These are phyloP conservation scores for Geotrichum siamense DNA, from an alignment of 1,139 yeast genomes.

Conservation along the genomic window DNA sequence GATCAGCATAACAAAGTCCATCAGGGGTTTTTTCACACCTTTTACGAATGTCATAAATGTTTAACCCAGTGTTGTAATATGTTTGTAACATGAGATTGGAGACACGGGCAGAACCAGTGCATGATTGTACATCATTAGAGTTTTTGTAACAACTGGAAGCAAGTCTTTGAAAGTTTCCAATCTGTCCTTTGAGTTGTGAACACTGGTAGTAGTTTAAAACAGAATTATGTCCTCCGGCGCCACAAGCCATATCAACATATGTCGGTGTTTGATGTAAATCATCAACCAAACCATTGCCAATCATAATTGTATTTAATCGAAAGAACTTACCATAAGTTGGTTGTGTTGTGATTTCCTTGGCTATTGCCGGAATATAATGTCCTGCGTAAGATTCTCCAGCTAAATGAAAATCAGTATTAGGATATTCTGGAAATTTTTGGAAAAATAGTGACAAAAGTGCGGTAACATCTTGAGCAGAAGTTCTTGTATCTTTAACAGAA, in stretches of 20 bases:
- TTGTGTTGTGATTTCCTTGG: slow-evolving; percentile 11
- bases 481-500: slow-evolving; percentile 48
- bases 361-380: slow-evolving; percentile 32
- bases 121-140: slow-evolving; percentile 73
- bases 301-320: slow-evolving; percentile 77
- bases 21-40: slow-evolving; percentile 55
- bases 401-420: slow-evolving; percentile 26
- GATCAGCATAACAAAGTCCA: slow-evolving; percentile 67
- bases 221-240: slow-evolving; percentile 80
- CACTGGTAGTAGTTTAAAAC: slow-evolving; percentile 78
- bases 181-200: slow-evolving; percentile 58
- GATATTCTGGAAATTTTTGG: slow-evolving; percentile 76
- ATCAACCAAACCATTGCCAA: slow-evolving; percentile 95
- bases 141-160: slow-evolving; percentile 75
- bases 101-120: slow-evolving; percentile 92
- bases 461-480: slow-evolving; percentile 69
- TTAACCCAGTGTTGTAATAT: slow-evolving; percentile 81
- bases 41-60: slow-evolving; percentile 87
- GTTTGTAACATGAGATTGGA: slow-evolving; percentile 88
- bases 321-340: slow-evolving; percentile 55
- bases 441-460: slow-evolving; percentile 87
- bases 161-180: slow-evolving; percentile 76
- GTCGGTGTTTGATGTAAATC: slow-evolving; percentile 80
- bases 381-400: slow-evolving; percentile 7
- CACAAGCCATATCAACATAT: slow-evolving; percentile 98